Percentiles rank a stretch among this genome's conserved stretches.
These are phyloP conservation scores for Trametes sp. DNA, from an alignment of 1,284 basidiomycete genomes.

Conservation along the genomic window DNA sequence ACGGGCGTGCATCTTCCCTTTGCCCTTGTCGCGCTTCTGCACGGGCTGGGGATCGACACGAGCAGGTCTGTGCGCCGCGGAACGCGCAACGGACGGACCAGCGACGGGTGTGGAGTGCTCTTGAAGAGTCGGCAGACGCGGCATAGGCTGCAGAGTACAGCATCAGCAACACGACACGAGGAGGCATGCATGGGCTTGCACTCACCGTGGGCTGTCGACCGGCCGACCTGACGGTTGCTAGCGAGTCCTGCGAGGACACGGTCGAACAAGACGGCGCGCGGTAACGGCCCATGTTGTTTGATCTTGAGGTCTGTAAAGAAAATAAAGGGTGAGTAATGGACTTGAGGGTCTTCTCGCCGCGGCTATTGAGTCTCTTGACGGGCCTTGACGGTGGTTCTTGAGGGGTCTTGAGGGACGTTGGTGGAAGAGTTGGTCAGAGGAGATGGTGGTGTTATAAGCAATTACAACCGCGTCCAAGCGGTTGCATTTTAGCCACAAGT, in stretches of 20 bases:
- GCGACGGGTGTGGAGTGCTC: constrained; percentile 4
- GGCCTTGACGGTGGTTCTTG: no score
- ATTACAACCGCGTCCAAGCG: no score
- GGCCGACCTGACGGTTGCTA: constrained; percentile 7
- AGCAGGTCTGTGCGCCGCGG: background rate
- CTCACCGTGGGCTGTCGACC: background rate
- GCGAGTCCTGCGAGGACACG: constrained; percentile 17
- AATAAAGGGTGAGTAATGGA: background rate
- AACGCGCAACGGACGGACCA: constrained; percentile 1
- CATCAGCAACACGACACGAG: no score
- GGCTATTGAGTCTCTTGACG: no score
- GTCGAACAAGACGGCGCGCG: constrained; percentile 27
- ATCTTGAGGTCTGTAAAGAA: background rate
- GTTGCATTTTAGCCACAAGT: no score
- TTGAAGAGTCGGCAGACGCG: background rate
- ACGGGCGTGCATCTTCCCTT: constrained; percentile 24
- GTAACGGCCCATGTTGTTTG: constrained; percentile 28
- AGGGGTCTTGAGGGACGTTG: no score
- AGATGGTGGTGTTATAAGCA: no score
- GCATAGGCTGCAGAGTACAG: no score
- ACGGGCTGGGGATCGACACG: background rate
- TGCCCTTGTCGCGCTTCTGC: constrained; percentile 27
- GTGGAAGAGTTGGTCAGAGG: no score
- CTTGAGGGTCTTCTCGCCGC: constrained; percentile 4
- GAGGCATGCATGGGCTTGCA: background rate